A percentile compares a stretch with the other conserved stretches of the same genome.
These are phyloP conservation scores for Sparassis latifolia DNA, from an alignment of 1,284 basidiomycete genomes.

Conservation along the genomic window DNA sequence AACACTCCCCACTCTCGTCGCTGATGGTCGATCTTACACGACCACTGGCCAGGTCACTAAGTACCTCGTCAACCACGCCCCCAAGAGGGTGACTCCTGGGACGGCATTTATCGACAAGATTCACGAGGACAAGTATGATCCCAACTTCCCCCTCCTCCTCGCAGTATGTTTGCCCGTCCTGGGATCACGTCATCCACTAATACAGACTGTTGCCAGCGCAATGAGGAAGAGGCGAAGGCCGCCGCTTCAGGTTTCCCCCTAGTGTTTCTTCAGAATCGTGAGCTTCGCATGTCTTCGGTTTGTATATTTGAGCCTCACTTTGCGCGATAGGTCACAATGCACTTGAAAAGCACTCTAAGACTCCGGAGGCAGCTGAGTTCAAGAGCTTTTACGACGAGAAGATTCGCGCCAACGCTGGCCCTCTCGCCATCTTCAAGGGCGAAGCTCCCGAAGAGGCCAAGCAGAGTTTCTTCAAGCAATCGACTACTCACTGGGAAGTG, in stretches of 20 bases:
- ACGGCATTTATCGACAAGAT: conserved; percentile 36
- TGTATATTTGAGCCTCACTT: not conserved
- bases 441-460: conserved; percentile 30
- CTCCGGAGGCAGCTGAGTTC: conserved; percentile 37
- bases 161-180: conserved; percentile 29
- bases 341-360: conserved; percentile 35
- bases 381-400: conserved; percentile 49
- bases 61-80: conserved; percentile 41
- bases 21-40: conserved; percentile 37
- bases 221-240: conserved; percentile 45
- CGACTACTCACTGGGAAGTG: conserved; percentile 33
- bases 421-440: conserved; percentile 40
- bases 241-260: conserved; percentile 33
- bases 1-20: conserved; percentile 49
- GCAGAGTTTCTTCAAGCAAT: conserved; percentile 34
- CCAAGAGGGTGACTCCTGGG: conserved; percentile 31
- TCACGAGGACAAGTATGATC: conserved; percentile 51
- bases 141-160: conserved; percentile 47
- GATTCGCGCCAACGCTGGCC: conserved; percentile 37
- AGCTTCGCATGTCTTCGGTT: conserved; percentile 11
- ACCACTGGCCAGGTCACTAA: conserved; percentile 42
- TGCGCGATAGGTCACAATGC: conserved; percentile 31
- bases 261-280: conserved; percentile 40
- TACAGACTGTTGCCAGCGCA: conserved; percentile 27
- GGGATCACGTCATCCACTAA: not conserved